Conservation (phyloP, 495 filamentous ascomycete genomes). For the Aspergillus conjunctus region DNA sequence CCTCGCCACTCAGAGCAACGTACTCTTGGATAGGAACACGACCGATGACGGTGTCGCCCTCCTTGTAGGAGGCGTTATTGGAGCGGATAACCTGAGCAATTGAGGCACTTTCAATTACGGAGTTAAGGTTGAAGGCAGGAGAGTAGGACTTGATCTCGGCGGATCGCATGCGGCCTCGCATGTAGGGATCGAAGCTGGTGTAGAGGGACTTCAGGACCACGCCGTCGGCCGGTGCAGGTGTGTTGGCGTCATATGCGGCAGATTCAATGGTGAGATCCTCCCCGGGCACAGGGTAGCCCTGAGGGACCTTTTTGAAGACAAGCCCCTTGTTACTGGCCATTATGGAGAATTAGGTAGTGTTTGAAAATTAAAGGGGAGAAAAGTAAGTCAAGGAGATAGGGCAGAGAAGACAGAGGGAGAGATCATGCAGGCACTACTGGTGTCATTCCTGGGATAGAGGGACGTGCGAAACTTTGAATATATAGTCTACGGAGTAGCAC, state of each 20-base stretch:
- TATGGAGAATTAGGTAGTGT: conserved; percentile 7
- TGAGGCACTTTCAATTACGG: conserved; percentile 58
- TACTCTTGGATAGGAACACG: conserved; percentile 65
- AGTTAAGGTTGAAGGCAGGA: conserved; percentile 55
- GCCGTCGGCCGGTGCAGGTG: conserved; percentile 66
- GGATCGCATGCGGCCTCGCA: conserved; percentile 67
- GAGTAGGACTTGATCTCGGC: conserved; percentile 62
- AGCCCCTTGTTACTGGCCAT: conserved; percentile 70
- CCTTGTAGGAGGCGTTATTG: conserved; percentile 58
- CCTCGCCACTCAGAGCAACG: conserved; percentile 32
- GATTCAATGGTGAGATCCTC: conserved; percentile 73
- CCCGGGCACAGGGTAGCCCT: conserved; percentile 68
- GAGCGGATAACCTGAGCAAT: conserved; percentile 70
- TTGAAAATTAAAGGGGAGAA: background rate
- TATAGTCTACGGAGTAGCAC: conserved; percentile 3
- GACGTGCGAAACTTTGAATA: conserved; percentile 4
- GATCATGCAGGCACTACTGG: conserved; percentile 3
- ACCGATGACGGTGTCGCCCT: conserved; percentile 69
- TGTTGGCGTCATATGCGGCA: conserved; percentile 64
- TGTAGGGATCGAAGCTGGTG: conserved; percentile 87
- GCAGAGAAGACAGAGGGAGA: background rate
- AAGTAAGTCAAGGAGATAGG: conserved; percentile 2
- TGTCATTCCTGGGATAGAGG: conserved; percentile 1
- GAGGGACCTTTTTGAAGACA: conserved; percentile 74
- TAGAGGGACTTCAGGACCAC: conserved; percentile 72